phyloP scores from a whole-genome alignment of 345 rosid species.

The Boechera divaricarpa region DNA sequence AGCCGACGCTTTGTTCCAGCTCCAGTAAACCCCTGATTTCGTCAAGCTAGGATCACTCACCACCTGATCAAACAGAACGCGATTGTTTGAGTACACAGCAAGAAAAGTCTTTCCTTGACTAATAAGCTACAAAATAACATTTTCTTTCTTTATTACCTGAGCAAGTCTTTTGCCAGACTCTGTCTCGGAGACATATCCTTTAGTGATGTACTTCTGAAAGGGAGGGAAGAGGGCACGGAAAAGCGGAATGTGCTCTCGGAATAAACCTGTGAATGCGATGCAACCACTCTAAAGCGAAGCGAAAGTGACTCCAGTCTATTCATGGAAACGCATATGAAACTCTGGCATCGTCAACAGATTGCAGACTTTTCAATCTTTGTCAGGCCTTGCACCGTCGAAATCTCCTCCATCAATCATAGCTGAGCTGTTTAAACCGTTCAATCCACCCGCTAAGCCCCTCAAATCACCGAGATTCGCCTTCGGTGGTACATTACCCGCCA shows the following conservation, averaged over 20 bases:
- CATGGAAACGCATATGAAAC: slow-evolving; percentile 90
- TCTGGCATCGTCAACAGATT: slow-evolving; percentile 98
- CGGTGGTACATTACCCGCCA: slow-evolving; percentile 97
- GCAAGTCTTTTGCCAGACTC: slow-evolving; percentile 93
- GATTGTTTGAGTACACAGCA: slow-evolving; percentile 11
- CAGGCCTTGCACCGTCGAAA: slow-evolving; percentile 96
- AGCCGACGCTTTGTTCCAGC: slow-evolving; percentile 97
- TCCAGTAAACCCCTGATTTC: slow-evolving; percentile 97
- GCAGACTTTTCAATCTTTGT: slow-evolving; percentile 99
- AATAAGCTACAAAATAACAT: not conserved
- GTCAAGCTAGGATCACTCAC: slow-evolving; percentile 96
- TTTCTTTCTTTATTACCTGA: slow-evolving; percentile 45
- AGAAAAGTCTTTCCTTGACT: not conserved
- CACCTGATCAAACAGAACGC: slow-evolving; percentile 53
- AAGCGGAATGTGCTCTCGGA: slow-evolving; percentile 94
- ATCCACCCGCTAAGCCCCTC: slow-evolving; percentile 88
- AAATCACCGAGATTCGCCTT: slow-evolving; percentile 96
- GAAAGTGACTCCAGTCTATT: slow-evolving; percentile 82
- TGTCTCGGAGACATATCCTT: slow-evolving; percentile 89
- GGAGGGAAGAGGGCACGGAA: slow-evolving; percentile 96
- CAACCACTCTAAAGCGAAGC: slow-evolving; percentile 97
- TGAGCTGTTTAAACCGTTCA: slow-evolving; percentile 80
- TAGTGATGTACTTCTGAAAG: slow-evolving; percentile 97
- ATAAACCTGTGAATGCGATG: slow-evolving; percentile 95
- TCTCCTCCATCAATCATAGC: slow-evolving; percentile 93